Evolutionary conservation across 2,329 filamentous ascomycete genomes (phyloP), one percentile per base, ranked within the genome.

Genomic region (Pezicula radicicola): DNA sequence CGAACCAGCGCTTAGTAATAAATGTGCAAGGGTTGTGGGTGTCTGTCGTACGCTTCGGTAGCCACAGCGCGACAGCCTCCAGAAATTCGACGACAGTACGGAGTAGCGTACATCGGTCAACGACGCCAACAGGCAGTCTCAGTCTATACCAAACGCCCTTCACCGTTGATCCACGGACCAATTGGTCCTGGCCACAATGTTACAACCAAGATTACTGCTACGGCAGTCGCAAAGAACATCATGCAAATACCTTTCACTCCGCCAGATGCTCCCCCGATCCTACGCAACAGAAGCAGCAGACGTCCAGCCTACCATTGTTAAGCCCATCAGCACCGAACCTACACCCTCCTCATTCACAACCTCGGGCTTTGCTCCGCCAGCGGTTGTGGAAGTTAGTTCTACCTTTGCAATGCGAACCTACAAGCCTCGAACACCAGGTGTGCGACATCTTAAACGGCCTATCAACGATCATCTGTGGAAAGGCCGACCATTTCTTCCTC

Each of bases 401-500:
- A 55, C 58, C 8, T 68, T 68, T 54, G 56, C 56, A 18, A 65
- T 97, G 70, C 85, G 90, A 63, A 94, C 89, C 49, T 99, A 97
- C 72, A 97, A 89, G 70, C 94, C 94, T 35, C 85, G 91, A 63
- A 97, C 94, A 1, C 93, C 93, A 12, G 94, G 94, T 80, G 72
- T 96, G 53, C 86, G 94, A 65, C 94, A 99, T 81, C 77, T 99
- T 59, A 88, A 87, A 70, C 84, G 94, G 41, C 91, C 94, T 13
- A 87, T 97, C 72, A 97, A 97, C 72, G 91, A 97, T 65, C 94
- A 99, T 71, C 76, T 99, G 43, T 97, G 91, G 91, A 97, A 96
- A 73, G 94, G 94, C 53, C 80, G 91, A 51, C 90, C 94, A 1
- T 85, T 88, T 60, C 77, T 89, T 33, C 83, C 86, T 47, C 79